A percentile compares a stretch with the other conserved stretches of the same genome.
These are phyloP conservation scores for Linderniella brevidens DNA, from an alignment of 257 asterid genomes.

Conservation along the genomic window DNA sequence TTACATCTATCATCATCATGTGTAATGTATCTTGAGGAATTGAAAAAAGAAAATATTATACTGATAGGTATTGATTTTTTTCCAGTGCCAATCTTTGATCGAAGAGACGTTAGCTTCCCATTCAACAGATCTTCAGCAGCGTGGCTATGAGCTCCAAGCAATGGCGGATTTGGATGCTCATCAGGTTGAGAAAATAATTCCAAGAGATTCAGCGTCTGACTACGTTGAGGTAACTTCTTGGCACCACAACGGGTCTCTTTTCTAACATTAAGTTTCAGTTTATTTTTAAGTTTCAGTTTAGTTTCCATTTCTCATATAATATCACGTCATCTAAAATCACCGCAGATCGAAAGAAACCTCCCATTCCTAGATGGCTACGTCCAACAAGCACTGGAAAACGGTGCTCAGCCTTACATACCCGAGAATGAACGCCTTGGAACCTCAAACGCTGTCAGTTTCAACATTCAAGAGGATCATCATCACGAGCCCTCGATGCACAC, in stretches of 20 bases:
- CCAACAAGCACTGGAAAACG: slow-evolving; percentile 63
- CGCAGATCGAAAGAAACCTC: slow-evolving; percentile 72
- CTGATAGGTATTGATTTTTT: slow-evolving; percentile 13
- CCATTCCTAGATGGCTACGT: slow-evolving; percentile 59
- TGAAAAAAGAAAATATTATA: slow-evolving; percentile 8
- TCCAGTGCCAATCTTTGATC: slow-evolving; percentile 80
- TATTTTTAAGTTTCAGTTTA: background rate
- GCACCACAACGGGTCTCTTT: slow-evolving; percentile 1
- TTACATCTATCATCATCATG: too few relatives aligned
- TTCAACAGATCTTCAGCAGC: slow-evolving; percentile 97
- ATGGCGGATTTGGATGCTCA: slow-evolving; percentile 56
- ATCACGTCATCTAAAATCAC: slow-evolving; percentile 3
- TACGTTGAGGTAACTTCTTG: slow-evolving; percentile 54
- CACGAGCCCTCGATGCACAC: slow-evolving; percentile 48
- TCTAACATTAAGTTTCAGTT: slow-evolving; percentile 4
- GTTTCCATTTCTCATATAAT: background rate
- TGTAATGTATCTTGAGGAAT: background rate
- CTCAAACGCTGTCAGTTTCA: slow-evolving; percentile 31
- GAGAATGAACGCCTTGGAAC: slow-evolving; percentile 60
- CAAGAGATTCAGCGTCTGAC: slow-evolving; percentile 75
- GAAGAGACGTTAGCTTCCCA: slow-evolving; percentile 79
- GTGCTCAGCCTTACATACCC: slow-evolving; percentile 77
- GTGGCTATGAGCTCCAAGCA: slow-evolving; percentile 92
- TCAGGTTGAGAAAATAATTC: slow-evolving; percentile 53
- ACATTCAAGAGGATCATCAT: slow-evolving; percentile 39